These are phyloP conservation scores for Plantago major DNA, from an alignment of 257 asterid genomes.

Conservation along the genomic window DNA sequence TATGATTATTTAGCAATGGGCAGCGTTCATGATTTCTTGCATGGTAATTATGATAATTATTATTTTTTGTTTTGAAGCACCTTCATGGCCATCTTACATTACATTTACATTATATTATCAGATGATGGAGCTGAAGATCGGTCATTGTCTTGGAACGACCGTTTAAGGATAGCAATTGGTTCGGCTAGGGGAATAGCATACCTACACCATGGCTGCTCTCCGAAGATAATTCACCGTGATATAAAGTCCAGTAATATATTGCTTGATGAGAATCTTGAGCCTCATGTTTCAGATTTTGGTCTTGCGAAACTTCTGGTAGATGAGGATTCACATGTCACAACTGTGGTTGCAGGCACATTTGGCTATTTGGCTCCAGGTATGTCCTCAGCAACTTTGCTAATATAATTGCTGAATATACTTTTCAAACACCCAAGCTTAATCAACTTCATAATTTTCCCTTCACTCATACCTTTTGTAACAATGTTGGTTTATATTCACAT, in stretches of 20 bases:
- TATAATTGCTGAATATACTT: neutral
- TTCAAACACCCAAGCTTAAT: neutral
- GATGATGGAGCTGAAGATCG: constrained; percentile 40
- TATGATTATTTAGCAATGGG: constrained; percentile 90
- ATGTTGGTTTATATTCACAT: too few species aligned
- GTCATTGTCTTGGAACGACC: constrained; percentile 71
- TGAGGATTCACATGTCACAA: constrained; percentile 92
- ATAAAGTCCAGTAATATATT: constrained; percentile 91
- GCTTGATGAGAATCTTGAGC: constrained; percentile 87
- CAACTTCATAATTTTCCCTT: too few species aligned
- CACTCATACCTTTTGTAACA: too few species aligned
- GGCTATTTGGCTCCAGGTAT: constrained; percentile 97
- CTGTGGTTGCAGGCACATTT: constrained; percentile 96
- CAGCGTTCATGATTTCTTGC: constrained; percentile 83
- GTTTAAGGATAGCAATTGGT: constrained; percentile 79
- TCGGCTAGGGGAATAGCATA: constrained; percentile 95
- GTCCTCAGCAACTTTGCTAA: constrained; percentile 3
- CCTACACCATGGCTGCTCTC: constrained; percentile 87
- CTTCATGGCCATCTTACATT: neutral
- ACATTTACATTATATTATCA: constrained; percentile 19
- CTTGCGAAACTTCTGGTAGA: constrained; percentile 92
- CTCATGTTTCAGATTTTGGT: constrained; percentile 92
- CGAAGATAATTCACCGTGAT: constrained; percentile 87
- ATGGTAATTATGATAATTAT: constrained; percentile 45
- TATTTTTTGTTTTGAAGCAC: neutral